Evolutionary conservation across 768 basidiomycete genomes (phyloP).

Genomic region (Boletus reticuloceps): DNA sequence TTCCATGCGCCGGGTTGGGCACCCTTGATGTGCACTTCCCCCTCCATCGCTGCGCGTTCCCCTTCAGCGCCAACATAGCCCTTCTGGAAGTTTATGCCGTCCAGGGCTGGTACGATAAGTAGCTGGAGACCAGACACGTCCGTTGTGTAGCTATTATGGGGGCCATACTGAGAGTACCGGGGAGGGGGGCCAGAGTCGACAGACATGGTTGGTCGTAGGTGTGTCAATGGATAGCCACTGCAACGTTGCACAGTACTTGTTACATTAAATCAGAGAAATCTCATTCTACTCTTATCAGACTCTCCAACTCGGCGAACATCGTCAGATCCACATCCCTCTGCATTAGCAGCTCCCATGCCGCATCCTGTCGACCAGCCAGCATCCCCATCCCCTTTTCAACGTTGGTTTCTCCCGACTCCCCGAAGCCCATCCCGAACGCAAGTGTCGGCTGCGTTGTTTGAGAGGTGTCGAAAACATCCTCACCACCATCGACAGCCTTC

Average conservation of each 20-base stretch:
- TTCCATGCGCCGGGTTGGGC: slow-evolving; percentile 55
- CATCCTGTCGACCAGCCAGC: slow-evolving; percentile 67
- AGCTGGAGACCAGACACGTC: slow-evolving; percentile 52
- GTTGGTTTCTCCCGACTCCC: slow-evolving; percentile 63
- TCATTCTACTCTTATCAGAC: slow-evolving; percentile 66
- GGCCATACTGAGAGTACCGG: slow-evolving; percentile 53
- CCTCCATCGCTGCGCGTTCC: slow-evolving; percentile 80
- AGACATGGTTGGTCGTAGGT: slow-evolving; percentile 20
- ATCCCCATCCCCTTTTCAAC: slow-evolving; percentile 74
- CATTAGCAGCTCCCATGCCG: slow-evolving; percentile 71
- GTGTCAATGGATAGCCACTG: slow-evolving; percentile 16
- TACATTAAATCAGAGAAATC: slow-evolving; percentile 5
- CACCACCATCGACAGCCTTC: slow-evolving; percentile 74
- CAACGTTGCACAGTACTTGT: not conserved
- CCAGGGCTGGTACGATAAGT: slow-evolving; percentile 67
- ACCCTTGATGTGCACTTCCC: slow-evolving; percentile 84
- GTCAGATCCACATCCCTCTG: slow-evolving; percentile 69
- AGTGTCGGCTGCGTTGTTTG: slow-evolving; percentile 58
- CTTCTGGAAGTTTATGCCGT: slow-evolving; percentile 78
- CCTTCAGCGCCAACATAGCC: slow-evolving; percentile 83
- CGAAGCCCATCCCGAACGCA: slow-evolving; percentile 84
- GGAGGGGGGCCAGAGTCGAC: slow-evolving; percentile 55
- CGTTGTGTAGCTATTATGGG: slow-evolving; percentile 13
- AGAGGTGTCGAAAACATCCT: slow-evolving; percentile 70
- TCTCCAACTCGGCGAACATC: slow-evolving; percentile 78